Conservation (phyloP, 2,329 filamentous ascomycete genomes). For the Penicillium sp. region DNA sequence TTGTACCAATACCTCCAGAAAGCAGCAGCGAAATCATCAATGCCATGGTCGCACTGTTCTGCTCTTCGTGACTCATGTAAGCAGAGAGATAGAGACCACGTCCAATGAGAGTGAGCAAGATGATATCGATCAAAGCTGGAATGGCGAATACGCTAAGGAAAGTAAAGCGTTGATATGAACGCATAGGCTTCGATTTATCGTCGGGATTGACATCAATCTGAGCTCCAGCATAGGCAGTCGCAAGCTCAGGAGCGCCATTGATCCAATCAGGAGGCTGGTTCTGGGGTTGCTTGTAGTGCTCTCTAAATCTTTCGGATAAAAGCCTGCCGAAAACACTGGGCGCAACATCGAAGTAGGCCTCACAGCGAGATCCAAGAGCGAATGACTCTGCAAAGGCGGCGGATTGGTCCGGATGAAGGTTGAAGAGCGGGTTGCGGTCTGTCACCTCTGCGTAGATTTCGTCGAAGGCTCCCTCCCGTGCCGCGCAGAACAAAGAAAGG, state of each 20-base stretch:
- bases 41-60: conserved; percentile 60
- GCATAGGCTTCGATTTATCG: conserved; percentile 49
- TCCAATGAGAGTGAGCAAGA: conserved; percentile 62
- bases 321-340: conserved; percentile 54
- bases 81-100: conserved; percentile 65
- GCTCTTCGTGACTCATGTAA: conserved; percentile 56
- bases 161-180: conserved; percentile 56
- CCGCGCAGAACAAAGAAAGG: conserved; percentile 62
- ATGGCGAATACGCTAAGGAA: conserved; percentile 66
- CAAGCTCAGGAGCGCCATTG: conserved; percentile 54
- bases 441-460: conserved; percentile 67
- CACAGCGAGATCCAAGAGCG: conserved; percentile 66
- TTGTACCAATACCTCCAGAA: conserved; percentile 65
- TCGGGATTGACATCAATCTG: conserved; percentile 59
- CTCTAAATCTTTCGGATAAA: conserved; percentile 47
- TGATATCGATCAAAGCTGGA: conserved; percentile 65
- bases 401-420: conserved; percentile 65
- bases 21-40: conserved; percentile 63
- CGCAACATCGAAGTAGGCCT: conserved; percentile 63
- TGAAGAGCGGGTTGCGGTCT: conserved; percentile 65
- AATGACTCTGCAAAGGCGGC: conserved; percentile 68
- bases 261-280: conserved; percentile 55
- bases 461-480: conserved; percentile 61
- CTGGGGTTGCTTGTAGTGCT: conserved; percentile 45
- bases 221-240: conserved; percentile 57